Base-by-base conservation (phyloP, 805 yeast species). In the Kodamaea laetipori region DNA sequence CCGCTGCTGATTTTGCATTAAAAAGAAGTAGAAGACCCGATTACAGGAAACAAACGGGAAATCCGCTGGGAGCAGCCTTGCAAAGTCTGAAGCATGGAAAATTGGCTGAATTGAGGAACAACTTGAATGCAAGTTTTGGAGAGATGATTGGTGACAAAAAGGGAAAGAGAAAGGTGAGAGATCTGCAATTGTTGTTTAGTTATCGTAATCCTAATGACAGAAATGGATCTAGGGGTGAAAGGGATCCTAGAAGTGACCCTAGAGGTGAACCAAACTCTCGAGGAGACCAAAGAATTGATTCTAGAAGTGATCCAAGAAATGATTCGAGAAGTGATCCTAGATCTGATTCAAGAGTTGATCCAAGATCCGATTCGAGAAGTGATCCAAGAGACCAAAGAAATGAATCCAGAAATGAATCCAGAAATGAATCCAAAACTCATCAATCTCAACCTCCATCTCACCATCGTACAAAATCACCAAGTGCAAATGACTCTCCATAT, bases 21-120 rank as follows among this genome's bases (percentile, higher is more conserved):
- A 60, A 61, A 32, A 53, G 76, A 44, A 61, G 70, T 43, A 64
- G 75, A 45, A 56, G 76, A 36, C 58, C 65, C 2, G 73, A 69
- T 47, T 69, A 70, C 52, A 51, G 71, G 21, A 70, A 69, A 36
- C 61, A 55, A 26, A 11, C 51, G 41, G 18, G 39, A 43, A 28
- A 30, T 27, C 17, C 31, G 10, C 25, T 39, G 31, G 66, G 66
- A 9, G 60, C 60, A 45, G 61, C 34, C 42, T 55, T 53, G 46
- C 67, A 57, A 42, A 44, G 26, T 39, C 48, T 42, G 37, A 59
- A 59, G 39, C 55, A 59, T 8, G 63, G 54, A 3, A 60, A 59
- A 30, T 43, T 60, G 39, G 58, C 64, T 1, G 61, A 55, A 13
- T 49, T 60, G 33, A 39, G 64, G 15, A 57, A 47, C 39, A 55